These are phyloP conservation scores for Cyclotella baltica DNA, from an alignment of 108 stramenopile species.

Conservation along the genomic window DNA sequence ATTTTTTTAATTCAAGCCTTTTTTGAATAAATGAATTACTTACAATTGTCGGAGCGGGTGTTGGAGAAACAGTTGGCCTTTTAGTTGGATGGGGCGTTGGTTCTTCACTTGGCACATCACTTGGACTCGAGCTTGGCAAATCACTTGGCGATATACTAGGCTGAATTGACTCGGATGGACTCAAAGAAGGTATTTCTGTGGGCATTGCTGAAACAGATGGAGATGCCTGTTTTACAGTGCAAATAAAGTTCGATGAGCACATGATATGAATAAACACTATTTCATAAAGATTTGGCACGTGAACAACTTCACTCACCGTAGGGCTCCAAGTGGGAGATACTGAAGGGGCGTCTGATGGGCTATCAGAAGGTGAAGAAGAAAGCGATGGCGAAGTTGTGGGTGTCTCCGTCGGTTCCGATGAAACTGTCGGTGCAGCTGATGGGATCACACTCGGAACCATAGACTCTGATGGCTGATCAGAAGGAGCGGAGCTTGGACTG, in stretches of 20 bases:
- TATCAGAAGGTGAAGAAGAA: conserved; percentile 12
- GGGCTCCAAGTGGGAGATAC: conserved; percentile 3
- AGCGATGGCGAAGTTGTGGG: conserved; percentile 29
- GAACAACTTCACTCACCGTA: background rate
- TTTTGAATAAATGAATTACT: no score
- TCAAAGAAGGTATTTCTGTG: background rate
- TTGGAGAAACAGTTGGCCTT: background rate
- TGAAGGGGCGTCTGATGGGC: conserved; percentile 2
- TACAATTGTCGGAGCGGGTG: background rate
- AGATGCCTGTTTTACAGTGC: conserved; percentile 4
- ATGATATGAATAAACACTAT: background rate
- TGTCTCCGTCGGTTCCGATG: conserved; percentile 7
- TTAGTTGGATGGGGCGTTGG: conserved; percentile 6
- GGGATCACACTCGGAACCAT: background rate
- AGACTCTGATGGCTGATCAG: conserved; percentile 10
- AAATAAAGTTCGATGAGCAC: background rate
- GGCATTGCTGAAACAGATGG: conserved; percentile 10
- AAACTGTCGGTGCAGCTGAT: conserved; percentile 13
- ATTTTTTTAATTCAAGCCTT: background rate
- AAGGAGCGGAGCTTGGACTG: conserved; percentile 11
- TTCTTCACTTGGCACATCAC: background rate
- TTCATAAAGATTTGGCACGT: background rate
- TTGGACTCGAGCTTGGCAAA: no score
- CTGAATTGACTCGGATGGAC: no score
- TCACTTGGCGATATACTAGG: conserved; percentile 1